Conservation (phyloP, 176 grass and related monocot species). For the Oryza rufipogon region DNA sequence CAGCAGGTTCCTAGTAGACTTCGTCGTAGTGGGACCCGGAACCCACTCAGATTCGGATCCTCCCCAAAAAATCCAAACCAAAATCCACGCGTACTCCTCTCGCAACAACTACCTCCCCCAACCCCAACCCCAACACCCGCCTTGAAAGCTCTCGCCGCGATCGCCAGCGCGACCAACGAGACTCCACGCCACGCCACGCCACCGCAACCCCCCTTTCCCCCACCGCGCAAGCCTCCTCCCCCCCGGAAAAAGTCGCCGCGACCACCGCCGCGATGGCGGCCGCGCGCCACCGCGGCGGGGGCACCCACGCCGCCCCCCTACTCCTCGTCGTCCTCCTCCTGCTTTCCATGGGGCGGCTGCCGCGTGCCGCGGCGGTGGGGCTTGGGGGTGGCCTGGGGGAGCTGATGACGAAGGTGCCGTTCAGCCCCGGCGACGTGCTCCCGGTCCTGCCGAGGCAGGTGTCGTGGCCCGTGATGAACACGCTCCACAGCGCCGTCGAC, state of each 20-base stretch:
- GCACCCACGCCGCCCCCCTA: no score
- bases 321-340: slow-evolving; percentile 14
- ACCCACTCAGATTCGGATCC: no score
- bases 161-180: neutral
- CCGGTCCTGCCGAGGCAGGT: slow-evolving; percentile 85
- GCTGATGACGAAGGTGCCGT: slow-evolving; percentile 55
- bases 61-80: neutral
- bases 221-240: slow-evolving; percentile 19
- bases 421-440: slow-evolving; percentile 78
- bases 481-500: slow-evolving; percentile 87
- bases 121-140: no score
- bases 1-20: no score
- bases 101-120: neutral
- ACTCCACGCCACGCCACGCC: slow-evolving; percentile 3
- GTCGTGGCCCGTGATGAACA: slow-evolving; percentile 89
- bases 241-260: neutral
- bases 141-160: neutral
- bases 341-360: slow-evolving; percentile 30
- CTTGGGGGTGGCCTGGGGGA: neutral
- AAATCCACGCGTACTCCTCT: slow-evolving; percentile 7
- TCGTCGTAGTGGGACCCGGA: no score
- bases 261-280: slow-evolving; percentile 34
- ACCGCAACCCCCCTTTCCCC: slow-evolving; percentile 12
- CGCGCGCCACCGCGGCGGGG: slow-evolving; percentile 11
- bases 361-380: slow-evolving; percentile 41